Evolutionary conservation across 495 filamentous ascomycete genomes (phyloP).

Genomic region (Penicillium cataractarum): DNA sequence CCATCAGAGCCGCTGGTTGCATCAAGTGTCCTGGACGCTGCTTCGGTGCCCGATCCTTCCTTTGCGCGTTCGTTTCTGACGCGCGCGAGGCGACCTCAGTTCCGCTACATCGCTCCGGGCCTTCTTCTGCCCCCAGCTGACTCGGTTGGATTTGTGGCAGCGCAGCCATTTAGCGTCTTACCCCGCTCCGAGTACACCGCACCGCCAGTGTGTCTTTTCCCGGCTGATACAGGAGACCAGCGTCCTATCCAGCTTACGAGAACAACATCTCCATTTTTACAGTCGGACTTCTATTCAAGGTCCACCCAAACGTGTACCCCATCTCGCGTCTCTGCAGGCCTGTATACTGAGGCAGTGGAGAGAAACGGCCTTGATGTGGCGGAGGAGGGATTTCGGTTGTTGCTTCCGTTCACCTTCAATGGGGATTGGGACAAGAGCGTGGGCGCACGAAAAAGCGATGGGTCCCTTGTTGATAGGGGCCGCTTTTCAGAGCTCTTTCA

Average conservation of each 20-base stretch:
- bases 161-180: conserved; percentile 16
- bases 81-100: conserved; percentile 16
- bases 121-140: conserved; percentile 21
- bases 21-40: conserved; percentile 20
- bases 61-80: conserved; percentile 18
- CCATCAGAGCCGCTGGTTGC: conserved; percentile 12
- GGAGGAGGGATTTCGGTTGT: conserved; percentile 27
- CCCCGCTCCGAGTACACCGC: conserved; percentile 16
- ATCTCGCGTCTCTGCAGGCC: conserved; percentile 21
- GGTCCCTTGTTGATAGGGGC: conserved; percentile 16
- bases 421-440: conserved; percentile 13
- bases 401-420: conserved; percentile 26
- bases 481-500: conserved; percentile 22
- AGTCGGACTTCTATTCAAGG: conserved; percentile 13
- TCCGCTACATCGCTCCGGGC: conserved; percentile 21
- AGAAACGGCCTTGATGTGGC: conserved; percentile 15
- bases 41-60: conserved; percentile 17
- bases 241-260: conserved; percentile 21
- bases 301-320: conserved; percentile 14
- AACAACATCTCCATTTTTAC: conserved; percentile 18
- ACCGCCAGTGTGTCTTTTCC: conserved; percentile 24
- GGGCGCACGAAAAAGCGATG: conserved; percentile 23
- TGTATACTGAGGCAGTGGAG: conserved; percentile 22
- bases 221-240: conserved; percentile 18
- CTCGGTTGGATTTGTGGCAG: conserved; percentile 12